Base-by-base conservation (phyloP, 2,329 filamentous ascomycete species). In the Pseudonectria buxi region DNA sequence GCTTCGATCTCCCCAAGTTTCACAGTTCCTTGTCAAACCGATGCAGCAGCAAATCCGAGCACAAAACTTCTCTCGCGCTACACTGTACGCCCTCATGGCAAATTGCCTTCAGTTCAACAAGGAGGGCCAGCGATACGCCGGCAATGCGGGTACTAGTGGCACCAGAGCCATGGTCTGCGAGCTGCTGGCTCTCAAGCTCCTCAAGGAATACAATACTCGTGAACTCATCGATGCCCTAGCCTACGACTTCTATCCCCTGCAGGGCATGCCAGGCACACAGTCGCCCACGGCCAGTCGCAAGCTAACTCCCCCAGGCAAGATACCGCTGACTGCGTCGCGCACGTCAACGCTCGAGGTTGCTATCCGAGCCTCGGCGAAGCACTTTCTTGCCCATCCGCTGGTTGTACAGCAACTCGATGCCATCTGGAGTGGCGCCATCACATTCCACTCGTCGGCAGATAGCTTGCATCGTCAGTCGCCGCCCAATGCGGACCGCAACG, bases 331-430 rank as follows among this genome's bases (percentile, higher is more conserved):
- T 30, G 77, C 78, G 28, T 83, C 85, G 18, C 77, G 90, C 40
- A 89, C 90, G 12, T 95, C 89, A 7, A 89, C 89, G 7, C 75
- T 95, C 24, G 90, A 95, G 63, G 81, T 96, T 39, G 89, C 90
- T 41, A 95, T 96, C 52, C 80, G 87, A 47, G 87, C 89, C 14
- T 89, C 89, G 44, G 86, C 90, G 14, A 95, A 96, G 63, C 83
- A 87, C 49, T 94, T 95, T 49, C 70, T 96, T 5, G 84, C 90
- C 7, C 89, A 95, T 54, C 89, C 90, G 1, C 69, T 95, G 4
- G 88, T 95, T 1, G 83, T 95, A 7, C 87, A 94, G 59, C 89
- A 95, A 56, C 71, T 96, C n/a, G 88, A 95, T 60, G 89, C 88
- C 29, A 95, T 96, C 43, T 96, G 90, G 90, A 90, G 87, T 14